A percentile compares a stretch with the other conserved stretches of the same genome.
phyloP scores from a whole-genome alignment of 1,139 yeast genomes.

The Hansenula sp. region DNA sequence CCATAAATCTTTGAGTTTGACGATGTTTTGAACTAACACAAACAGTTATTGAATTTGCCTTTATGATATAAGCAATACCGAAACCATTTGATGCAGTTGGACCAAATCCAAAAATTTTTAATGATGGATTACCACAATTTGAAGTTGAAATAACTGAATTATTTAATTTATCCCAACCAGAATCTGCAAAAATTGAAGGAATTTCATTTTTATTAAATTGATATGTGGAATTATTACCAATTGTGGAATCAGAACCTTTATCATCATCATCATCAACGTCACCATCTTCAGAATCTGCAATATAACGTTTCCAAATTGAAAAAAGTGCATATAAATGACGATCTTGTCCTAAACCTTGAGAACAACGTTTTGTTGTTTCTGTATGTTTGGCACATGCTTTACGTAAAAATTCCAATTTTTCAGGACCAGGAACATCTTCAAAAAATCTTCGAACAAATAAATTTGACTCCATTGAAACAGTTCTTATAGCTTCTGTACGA shows the following conservation, averaged over 20 bases:
- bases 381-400: slow-evolving; percentile 72
- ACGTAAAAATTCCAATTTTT: slow-evolving; percentile 56
- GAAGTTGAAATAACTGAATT: slow-evolving; percentile 62
- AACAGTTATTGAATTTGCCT: slow-evolving; percentile 77
- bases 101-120: slow-evolving; percentile 87
- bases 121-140: slow-evolving; percentile 81
- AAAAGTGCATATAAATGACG: slow-evolving; percentile 85
- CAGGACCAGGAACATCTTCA: slow-evolving; percentile 55
- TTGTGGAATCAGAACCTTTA: slow-evolving; percentile 29
- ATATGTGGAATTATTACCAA: slow-evolving; percentile 19
- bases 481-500: slow-evolving; percentile 85
- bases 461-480: slow-evolving; percentile 78
- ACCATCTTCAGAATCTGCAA: slow-evolving; percentile 36
- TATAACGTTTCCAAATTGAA: slow-evolving; percentile 82
- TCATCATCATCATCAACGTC: slow-evolving; percentile 13
- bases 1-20: slow-evolving; percentile 79
- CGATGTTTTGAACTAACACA: slow-evolving; percentile 90
- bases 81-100: slow-evolving; percentile 89
- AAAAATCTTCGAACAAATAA: slow-evolving; percentile 81
- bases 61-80: slow-evolving; percentile 88
- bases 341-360: slow-evolving; percentile 83
- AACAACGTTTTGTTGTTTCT: slow-evolving; percentile 60
- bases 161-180: slow-evolving; percentile 70
- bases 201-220: slow-evolving; percentile 29
- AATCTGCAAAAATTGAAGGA: slow-evolving; percentile 70